Evolutionary conservation across 2,329 filamentous ascomycete species (phyloP), one percentile per base, ranked within the genome.

Genomic region (Colletotrichum cordylinicola): DNA sequence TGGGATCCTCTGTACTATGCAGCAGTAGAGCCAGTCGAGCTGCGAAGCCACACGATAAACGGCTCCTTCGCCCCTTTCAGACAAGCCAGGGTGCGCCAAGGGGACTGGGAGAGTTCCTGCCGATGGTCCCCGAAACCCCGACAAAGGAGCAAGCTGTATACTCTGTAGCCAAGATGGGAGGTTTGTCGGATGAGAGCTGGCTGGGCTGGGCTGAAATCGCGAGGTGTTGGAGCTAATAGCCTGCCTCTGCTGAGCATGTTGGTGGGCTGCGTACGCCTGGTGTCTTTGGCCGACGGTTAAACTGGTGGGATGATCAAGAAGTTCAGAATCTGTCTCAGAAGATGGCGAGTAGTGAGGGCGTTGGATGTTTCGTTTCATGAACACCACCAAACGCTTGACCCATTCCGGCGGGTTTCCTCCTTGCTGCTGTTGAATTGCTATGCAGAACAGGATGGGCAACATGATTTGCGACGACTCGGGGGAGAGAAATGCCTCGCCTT

Each of bases 291-390:
- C 27, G 64, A 68, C 73, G 69, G 62, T 67, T 75, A 73, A 73
- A 35, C 69, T 68, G 70, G 62, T 68, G 55, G 62, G 35, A 48
- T 64, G 37, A 68, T 27, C 10, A 16, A 67, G 31, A 72, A 37
- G 55, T 39, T 27, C 29, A 62, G 12, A 13, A 24, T 29, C 16
- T 75, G 70, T 75, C 73, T 75, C 73, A 75, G 73, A 73, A 24
- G 33, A 21, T 62, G 13, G 43, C 15, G 64, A 68, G 33, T 62
- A 16, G 43, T n/a, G 64, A 68, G 33, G 73, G 73, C 70, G 73
- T 67, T 73, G 73, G 21, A 35, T 73, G 70, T 75, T 72, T 75
- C 70, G 70, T 75, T 75, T 73, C 73, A 75, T 64, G 35, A 75
- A 27, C 70, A 65, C 24, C 62, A 55, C 55, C 33, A 18, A 64